Evolutionary conservation across 73 alveolate species (phyloP).

Genomic region (Breviolum minutum): DNA sequence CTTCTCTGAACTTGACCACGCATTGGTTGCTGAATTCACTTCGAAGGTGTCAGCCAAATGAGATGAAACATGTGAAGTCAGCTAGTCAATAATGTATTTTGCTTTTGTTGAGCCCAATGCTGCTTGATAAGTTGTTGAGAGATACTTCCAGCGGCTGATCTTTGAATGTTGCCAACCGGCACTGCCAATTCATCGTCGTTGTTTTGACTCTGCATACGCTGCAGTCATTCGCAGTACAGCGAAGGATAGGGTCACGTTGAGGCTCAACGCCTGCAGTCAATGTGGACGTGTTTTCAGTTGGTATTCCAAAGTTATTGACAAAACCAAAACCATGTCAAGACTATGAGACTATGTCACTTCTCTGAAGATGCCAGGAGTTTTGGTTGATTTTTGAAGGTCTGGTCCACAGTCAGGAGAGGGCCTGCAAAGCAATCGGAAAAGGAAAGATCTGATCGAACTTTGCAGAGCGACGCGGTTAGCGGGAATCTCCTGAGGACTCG

Average conservation of each 20-base stretch:
- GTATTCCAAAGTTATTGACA: too few species aligned
- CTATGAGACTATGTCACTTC: too few species aligned
- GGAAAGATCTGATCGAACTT: background rate
- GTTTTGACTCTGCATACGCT: constrained; percentile 57
- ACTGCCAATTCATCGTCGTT: constrained; percentile 66
- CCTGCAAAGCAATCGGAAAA: background rate
- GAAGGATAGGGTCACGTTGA: constrained; percentile 43
- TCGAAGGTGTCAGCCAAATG: background rate
- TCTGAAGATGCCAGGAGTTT: background rate
- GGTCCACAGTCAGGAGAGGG: constrained; percentile 19
- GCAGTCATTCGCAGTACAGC: constrained; percentile 77
- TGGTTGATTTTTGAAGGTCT: background rate
- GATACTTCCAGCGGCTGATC: constrained; percentile 1
- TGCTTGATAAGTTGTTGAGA: background rate
- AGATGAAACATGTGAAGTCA: background rate
- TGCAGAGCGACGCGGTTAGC: background rate
- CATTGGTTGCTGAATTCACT: constrained; percentile 40
- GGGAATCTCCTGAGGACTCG: background rate
- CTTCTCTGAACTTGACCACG: constrained; percentile 30
- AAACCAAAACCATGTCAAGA: too few species aligned
- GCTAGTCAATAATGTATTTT: too few species aligned
- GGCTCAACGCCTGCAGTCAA: background rate
- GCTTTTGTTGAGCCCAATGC: too few species aligned
- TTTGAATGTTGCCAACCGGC: constrained; percentile 46
- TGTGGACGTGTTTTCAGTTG: too few species aligned